Evolutionary conservation across 2,329 filamentous ascomycete species (phyloP).

Genomic region (Pleomassaria siparia): DNA sequence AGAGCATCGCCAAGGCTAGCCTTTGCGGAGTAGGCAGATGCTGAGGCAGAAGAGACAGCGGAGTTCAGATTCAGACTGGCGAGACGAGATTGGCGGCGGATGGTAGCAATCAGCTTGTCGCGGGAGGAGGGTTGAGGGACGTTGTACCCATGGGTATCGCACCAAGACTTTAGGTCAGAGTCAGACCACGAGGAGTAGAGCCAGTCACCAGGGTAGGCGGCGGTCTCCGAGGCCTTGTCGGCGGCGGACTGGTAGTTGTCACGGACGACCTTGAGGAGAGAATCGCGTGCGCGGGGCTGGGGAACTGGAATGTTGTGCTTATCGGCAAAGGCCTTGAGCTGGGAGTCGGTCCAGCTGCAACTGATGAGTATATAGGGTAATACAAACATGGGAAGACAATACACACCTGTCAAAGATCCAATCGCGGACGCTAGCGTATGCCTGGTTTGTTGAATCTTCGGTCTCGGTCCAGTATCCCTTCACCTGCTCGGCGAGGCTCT

Average conservation of each 20-base stretch:
- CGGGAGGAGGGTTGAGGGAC: conserved; percentile 81
- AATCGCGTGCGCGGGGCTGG: conserved; percentile 83
- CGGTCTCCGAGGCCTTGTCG: conserved; percentile 73
- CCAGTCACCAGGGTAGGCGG: conserved; percentile 92
- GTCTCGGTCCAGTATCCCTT: conserved; percentile 76
- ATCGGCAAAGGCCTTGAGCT: conserved; percentile 91
- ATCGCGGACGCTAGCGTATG: conserved; percentile 73
- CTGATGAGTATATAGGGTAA: conserved; percentile 38
- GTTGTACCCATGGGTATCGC: conserved; percentile 83
- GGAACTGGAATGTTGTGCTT: conserved; percentile 84
- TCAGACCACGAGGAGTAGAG: conserved; percentile 89
- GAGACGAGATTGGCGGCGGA: conserved; percentile 87
- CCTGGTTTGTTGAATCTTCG: conserved; percentile 72
- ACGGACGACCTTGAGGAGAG: conserved; percentile 74
- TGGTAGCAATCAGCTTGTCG: conserved; percentile 83
- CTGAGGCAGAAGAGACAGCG: conserved; percentile 47
- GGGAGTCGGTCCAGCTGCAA: conserved; percentile 82
- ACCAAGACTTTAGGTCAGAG: conserved; percentile 90
- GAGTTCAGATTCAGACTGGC: conserved; percentile 70
- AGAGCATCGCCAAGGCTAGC: conserved; percentile 77
- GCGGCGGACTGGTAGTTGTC: conserved; percentile 79
- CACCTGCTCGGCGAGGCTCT: conserved; percentile 68
- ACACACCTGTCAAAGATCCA: conserved; percentile 84
- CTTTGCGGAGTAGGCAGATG: conserved; percentile 61
- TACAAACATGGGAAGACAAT: background rate